These are phyloP conservation scores for Lecanoromycetidae sp. DNA, from an alignment of 2,329 filamentous ascomycete genomes.

Conservation along the genomic window DNA sequence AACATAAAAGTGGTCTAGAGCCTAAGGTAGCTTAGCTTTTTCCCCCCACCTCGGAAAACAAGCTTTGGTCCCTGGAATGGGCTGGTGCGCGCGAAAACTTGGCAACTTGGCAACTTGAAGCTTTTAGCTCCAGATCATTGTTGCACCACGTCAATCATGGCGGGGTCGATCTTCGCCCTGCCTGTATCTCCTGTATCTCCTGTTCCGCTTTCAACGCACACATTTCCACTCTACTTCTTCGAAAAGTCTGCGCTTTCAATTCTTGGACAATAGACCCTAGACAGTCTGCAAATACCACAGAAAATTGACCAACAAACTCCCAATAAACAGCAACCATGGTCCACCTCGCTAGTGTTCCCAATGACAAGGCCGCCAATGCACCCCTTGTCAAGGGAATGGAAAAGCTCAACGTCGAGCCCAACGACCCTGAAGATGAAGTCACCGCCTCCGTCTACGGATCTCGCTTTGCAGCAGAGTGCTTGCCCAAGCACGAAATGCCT, in stretches of 20 bases:
- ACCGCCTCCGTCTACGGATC: slow-evolving; percentile 81
- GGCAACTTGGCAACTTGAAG: slow-evolving; percentile 10
- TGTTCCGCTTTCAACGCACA: not conserved
- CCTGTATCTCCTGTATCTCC: not conserved
- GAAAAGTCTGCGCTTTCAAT: not conserved
- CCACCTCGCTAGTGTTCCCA: slow-evolving; percentile 36
- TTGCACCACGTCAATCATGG: not conserved
- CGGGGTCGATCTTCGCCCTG: not conserved
- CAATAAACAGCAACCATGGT: slow-evolving; percentile 32
- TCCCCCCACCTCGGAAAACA: not conserved
- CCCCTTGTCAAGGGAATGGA: slow-evolving; percentile 33
- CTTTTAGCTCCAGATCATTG: not conserved
- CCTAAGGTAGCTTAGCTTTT: not conserved
- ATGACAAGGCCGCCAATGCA: slow-evolving; percentile 27
- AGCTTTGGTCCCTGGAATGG: not conserved
- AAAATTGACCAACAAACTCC: not conserved
- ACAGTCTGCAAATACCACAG: not conserved
- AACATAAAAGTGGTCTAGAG: too few species aligned
- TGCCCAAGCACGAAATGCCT: slow-evolving; percentile 77
- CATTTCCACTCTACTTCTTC: not conserved
- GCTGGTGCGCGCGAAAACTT: not conserved
- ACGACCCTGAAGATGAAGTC: slow-evolving; percentile 38
- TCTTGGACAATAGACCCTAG: not conserved
- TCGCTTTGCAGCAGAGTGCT: slow-evolving; percentile 64
- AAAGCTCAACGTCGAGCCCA: slow-evolving; percentile 33